phyloP scores from a whole-genome alignment of 2,329 filamentous ascomycete genomes.

The Calonectria naviculata region DNA sequence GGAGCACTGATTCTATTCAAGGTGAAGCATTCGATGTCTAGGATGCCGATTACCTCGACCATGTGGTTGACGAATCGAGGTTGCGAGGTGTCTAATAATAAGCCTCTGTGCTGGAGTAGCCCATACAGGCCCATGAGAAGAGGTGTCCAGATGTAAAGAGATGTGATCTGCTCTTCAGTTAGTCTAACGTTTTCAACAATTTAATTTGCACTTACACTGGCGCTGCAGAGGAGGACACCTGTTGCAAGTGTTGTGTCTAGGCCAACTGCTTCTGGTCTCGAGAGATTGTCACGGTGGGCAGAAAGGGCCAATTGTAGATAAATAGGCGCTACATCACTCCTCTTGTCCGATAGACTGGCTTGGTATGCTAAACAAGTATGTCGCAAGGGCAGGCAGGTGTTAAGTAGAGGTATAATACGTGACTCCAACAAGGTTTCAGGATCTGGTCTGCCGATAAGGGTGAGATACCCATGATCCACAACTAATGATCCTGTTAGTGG shows the following conservation, averaged over 20 bases:
- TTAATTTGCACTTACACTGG: background rate
- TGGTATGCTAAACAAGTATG: slow-evolving; percentile 13
- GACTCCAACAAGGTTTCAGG: background rate
- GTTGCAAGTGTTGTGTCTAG: slow-evolving; percentile 11
- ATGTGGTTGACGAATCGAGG: background rate
- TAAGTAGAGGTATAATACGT: slow-evolving; percentile 6
- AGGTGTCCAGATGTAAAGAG: slow-evolving; percentile 17
- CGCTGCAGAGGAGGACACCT: slow-evolving; percentile 11
- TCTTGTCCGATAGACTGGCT: background rate
- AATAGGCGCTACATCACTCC: background rate
- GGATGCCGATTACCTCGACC: slow-evolving; percentile 4
- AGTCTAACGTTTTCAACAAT: background rate
- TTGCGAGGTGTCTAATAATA: background rate
- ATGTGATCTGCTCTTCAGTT: background rate
- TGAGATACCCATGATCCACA: background rate
- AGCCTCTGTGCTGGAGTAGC: slow-evolving; percentile 2
- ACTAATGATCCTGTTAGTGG: background rate
- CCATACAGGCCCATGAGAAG: background rate
- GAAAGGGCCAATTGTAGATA: slow-evolving; percentile 14
- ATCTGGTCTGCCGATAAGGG: slow-evolving; percentile 1
- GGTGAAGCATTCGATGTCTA: slow-evolving; percentile 13
- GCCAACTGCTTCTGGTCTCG: background rate
- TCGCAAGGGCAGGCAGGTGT: background rate
- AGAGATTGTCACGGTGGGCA: background rate
- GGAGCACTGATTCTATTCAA: slow-evolving; percentile 9